Conservation (phyloP, 208 protist species). For the Polymyxa betae region DNA sequence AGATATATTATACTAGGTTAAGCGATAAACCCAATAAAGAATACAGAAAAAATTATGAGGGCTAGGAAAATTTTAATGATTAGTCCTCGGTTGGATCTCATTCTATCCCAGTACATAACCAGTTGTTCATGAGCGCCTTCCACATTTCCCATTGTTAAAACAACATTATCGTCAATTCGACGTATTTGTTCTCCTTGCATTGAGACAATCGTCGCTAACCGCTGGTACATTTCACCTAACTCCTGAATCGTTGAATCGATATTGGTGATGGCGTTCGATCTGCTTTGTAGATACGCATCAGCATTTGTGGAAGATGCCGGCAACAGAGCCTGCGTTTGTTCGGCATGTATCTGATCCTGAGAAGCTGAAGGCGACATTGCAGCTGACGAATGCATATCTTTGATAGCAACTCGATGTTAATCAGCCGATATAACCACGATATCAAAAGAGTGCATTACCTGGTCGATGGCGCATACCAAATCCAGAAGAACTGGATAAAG, state of each 20-base stretch:
- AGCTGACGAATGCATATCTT: not conserved
- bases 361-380: not conserved
- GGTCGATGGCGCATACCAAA: not conserved
- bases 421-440: not conserved
- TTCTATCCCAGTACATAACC: conserved; percentile 38
- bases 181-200: not conserved
- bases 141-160: not conserved
- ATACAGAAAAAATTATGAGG: not conserved
- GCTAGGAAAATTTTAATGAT: conserved; percentile 49
- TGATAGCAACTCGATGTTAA: not conserved
- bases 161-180: conserved; percentile 37
- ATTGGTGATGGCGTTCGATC: not conserved
- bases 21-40: conserved; percentile 41
- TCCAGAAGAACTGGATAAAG: not conserved
- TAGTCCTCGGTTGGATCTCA: conserved; percentile 26
- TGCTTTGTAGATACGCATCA: conserved; percentile 17
- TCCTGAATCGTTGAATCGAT: conserved; percentile 44
- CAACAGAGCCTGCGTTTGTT: conserved; percentile 15
- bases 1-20: not conserved
- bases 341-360: not conserved
- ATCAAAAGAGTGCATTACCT: not conserved
- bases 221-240: conserved; percentile 45
- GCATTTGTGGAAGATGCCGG: not conserved
- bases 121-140: conserved; percentile 38
- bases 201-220: not conserved